A percentile compares a stretch with the other conserved stretches of the same genome.
phyloP scores from a whole-genome alignment of 371 early-diverging fungal genomes.

The Mortierella sp. region DNA sequence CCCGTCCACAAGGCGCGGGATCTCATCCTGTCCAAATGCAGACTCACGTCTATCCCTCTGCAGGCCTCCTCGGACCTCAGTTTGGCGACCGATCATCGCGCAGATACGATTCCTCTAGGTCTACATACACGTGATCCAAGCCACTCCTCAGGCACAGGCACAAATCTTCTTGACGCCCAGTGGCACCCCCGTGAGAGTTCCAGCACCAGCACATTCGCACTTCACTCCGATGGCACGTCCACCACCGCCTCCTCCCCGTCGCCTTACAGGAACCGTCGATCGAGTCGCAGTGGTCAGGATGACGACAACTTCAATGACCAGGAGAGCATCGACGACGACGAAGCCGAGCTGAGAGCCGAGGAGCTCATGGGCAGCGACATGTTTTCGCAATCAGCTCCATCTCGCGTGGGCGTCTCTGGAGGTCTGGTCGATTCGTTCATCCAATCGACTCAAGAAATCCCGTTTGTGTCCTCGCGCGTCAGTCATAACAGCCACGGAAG shows the following conservation, averaged over 20 bases:
- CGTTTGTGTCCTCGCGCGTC: background rate
- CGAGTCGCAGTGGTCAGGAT: conserved; percentile 11
- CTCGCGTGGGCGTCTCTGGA: background rate
- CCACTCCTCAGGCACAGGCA: background rate
- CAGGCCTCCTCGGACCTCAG: conserved; percentile 2
- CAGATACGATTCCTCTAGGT: background rate
- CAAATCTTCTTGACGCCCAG: background rate
- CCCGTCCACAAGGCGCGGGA: conserved; percentile 45
- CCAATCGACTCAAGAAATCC: background rate
- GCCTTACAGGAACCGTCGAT: background rate
- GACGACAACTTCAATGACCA: conserved; percentile 31
- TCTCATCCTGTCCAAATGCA: conserved; percentile 34
- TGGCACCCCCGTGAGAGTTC: background rate
- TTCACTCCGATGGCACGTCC: background rate
- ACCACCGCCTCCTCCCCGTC: background rate
- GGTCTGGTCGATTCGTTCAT: background rate
- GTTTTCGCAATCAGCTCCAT: conserved; percentile 23
- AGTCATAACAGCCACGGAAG: background rate
- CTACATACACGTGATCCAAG: conserved; percentile 5
- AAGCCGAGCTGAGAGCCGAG: conserved; percentile 48
- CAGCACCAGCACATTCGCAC: background rate
- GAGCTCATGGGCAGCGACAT: conserved; percentile 35
- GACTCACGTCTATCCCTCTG: conserved; percentile 24
- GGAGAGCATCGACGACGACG: conserved; percentile 45
- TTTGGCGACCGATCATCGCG: background rate